These are phyloP conservation scores for Solanum gracilifrons DNA, from an alignment of 257 asterid species.

Conservation along the genomic window DNA sequence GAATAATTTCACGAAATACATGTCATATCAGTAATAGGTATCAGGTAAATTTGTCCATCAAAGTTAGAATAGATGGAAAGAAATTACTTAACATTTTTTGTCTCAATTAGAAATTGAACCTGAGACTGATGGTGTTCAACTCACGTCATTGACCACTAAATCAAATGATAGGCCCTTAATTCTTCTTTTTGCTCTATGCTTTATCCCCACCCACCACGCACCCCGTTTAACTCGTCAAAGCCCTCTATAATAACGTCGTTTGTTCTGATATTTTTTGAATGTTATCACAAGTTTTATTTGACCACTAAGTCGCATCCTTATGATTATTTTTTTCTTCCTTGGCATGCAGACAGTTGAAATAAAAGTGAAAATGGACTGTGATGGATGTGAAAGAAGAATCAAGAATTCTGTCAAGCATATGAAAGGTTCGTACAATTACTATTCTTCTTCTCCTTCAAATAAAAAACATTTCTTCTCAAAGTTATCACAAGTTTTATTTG, in stretches of 20 bases:
- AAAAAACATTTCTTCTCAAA: background rate
- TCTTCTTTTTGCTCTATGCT: background rate
- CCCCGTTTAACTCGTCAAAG: background rate
- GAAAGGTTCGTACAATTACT: constrained; percentile 31
- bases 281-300: background rate
- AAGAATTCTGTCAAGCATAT: constrained; percentile 58
- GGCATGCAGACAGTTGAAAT: constrained; percentile 67
- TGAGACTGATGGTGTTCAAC: no score
- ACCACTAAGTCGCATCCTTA: background rate
- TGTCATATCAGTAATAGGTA: no score
- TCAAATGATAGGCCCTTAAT: background rate
- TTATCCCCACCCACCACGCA: background rate
- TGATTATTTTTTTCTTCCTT: background rate
- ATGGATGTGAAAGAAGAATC: constrained; percentile 87
- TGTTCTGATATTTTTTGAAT: background rate
- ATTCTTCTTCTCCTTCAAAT: background rate
- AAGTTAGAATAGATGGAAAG: no score
- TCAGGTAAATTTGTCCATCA: no score
- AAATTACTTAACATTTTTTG: no score
- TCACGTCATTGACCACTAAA: background rate
- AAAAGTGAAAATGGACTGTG: constrained; percentile 86
- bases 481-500: background rate
- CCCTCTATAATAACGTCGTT: background rate
- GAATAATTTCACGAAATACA: background rate
- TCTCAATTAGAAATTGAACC: no score